Percentiles rank a stretch among this genome's conserved stretches.
phyloP scores from a whole-genome alignment of 1,284 basidiomycete species.

The Leccinum variabile region DNA sequence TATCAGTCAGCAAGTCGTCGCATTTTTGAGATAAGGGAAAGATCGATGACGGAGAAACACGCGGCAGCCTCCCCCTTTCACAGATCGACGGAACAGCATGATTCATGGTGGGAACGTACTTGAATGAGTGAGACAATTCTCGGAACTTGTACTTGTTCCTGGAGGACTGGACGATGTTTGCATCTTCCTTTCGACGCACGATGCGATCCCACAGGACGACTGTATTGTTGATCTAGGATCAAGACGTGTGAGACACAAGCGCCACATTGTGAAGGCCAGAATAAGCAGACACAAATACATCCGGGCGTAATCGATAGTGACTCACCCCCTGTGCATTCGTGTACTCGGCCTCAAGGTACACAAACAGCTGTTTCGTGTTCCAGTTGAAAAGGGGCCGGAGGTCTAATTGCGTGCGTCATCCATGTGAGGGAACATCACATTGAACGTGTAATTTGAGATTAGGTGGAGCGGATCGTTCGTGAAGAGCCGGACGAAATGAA shows the following conservation, averaged over 20 bases:
- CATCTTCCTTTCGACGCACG: conserved; percentile 74
- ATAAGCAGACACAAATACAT: conserved; percentile 12
- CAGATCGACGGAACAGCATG: conserved; percentile 12
- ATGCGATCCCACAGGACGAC: conserved; percentile 93
- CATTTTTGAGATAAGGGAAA: conserved; percentile 19
- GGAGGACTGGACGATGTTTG: conserved; percentile 52
- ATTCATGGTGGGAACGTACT: conserved; percentile 49
- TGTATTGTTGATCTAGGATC: conserved; percentile 67
- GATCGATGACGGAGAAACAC: conserved; percentile 22
- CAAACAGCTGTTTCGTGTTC: conserved; percentile 93
- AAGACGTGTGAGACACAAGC: conserved; percentile 14
- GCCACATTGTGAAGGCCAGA: conserved; percentile 6
- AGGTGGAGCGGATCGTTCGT: conserved; percentile 18
- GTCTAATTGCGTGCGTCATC: conserved; percentile 46
- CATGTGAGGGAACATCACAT: conserved; percentile 5
- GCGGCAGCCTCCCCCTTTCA: conserved; percentile 18
- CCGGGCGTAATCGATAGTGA: conserved; percentile 16
- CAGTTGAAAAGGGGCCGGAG: conserved; percentile 82
- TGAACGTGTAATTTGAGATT: conserved; percentile 19
- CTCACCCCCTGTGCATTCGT: conserved; percentile 69
- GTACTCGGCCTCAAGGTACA: conserved; percentile 83
- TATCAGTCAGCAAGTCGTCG: conserved; percentile 17
- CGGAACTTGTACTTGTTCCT: conserved; percentile 85
- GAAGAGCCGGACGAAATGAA: conserved; percentile 25
- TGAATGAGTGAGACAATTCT: conserved; percentile 75